phyloP scores from a whole-genome alignment of 2,329 filamentous ascomycete species.

The Trichoderma atroviride region DNA sequence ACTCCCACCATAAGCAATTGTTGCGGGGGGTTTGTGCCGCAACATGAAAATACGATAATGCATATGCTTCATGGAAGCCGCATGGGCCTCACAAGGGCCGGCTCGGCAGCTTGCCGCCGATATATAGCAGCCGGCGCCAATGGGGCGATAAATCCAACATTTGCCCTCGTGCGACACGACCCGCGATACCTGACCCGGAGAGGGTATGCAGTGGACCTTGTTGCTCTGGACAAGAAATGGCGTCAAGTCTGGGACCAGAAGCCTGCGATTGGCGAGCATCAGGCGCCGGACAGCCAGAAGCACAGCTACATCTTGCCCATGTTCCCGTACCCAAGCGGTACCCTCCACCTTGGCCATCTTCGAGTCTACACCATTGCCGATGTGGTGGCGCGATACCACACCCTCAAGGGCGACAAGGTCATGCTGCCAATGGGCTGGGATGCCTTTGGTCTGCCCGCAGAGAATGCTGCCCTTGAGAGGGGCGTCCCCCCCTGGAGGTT shows the following conservation, averaged over 20 bases:
- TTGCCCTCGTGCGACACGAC: slow-evolving; percentile 20
- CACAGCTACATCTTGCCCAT: slow-evolving; percentile 78
- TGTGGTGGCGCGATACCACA: slow-evolving; percentile 75
- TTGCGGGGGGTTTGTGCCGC: neutral
- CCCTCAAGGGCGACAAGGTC: slow-evolving; percentile 73
- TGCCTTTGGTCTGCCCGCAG: slow-evolving; percentile 85
- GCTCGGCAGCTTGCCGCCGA: slow-evolving; percentile 22
- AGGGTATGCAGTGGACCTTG: slow-evolving; percentile 51
- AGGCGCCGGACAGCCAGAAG: slow-evolving; percentile 33
- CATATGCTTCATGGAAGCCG: slow-evolving; percentile 36
- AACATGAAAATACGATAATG: slow-evolving; percentile 36
- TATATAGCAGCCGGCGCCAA: slow-evolving; percentile 2
- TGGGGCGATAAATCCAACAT: slow-evolving; percentile 13
- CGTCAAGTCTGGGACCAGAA: slow-evolving; percentile 47
- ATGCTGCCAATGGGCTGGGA: slow-evolving; percentile 95
- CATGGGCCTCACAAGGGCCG: slow-evolving; percentile 30
- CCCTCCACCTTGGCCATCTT: slow-evolving; percentile 82
- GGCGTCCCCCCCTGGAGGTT: slow-evolving; percentile 76
- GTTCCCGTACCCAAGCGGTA: slow-evolving; percentile 91
- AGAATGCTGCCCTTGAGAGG: slow-evolving; percentile 86
- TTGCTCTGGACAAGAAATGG: slow-evolving; percentile 55
- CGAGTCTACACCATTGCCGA: slow-evolving; percentile 91
- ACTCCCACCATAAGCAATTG: neutral
- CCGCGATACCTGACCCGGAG: slow-evolving; percentile 31
- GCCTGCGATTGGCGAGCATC: slow-evolving; percentile 27